Base-by-base conservation (phyloP, 2,329 filamentous ascomycete genomes). In the Elsinoe arachidis region DNA sequence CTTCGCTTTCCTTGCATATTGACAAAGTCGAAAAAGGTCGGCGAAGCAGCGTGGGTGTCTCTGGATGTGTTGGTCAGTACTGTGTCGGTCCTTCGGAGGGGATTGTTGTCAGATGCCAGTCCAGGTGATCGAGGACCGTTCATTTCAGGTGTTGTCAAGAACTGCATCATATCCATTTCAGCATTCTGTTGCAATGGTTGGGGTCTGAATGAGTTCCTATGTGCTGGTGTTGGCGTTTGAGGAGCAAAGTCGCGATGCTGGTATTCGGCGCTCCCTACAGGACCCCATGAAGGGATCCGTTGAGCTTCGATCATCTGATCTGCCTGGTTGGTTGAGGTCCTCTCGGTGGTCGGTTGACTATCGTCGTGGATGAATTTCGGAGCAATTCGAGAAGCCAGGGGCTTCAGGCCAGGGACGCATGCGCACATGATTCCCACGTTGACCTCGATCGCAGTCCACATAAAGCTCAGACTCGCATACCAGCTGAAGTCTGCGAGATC, bases 361-460 rank as follows among this genome's bases (percentile, higher is more conserved):
- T 14, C 37, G 21, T 82, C 79, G 47, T 78, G 76, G 47, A 85
- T 74, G 70, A 83, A 72, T 51, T 74, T 75, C 4, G 82, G 82
- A 34, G 83, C 63, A 57, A 84, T 76, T 10, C 80, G 74, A 39
- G 88, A 81, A 57, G 92, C 84, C 5, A 97, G 76, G 1, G 92
- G 91, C 68, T 96, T 96, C 61, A 96, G 74, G 0, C 87, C 92
- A 7, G 92, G 92, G n/a, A 96, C 87, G 65, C 90, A 96, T 41
- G 87, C 91, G 67, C 89, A 95, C 62, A 90, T 86, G 64, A 96
- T 90, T 15, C 90, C 91, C 1, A 95, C 78, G 63, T 95, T 93
- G 66, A 96, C 90, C 70, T 96, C 91, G 56, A 96, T 84, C 11
- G 86, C 87, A 14, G 88, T 92, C 92, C 91, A 97, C 88, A 96